Conservation (phyloP, 306 rosid species). For the Prosopis cineraria region DNA sequence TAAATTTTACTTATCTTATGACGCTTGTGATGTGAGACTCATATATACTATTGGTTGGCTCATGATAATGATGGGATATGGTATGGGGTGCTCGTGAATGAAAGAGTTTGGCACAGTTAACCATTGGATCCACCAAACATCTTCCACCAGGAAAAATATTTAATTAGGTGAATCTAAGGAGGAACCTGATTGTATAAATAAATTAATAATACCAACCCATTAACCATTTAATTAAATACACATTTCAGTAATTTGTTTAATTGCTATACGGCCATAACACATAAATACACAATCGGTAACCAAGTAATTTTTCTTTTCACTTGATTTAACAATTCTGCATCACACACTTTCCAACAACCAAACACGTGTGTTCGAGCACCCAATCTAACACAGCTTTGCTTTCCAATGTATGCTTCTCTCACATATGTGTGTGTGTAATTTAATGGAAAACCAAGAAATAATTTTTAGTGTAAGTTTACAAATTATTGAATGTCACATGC, state of each 20-base stretch:
- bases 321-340: not conserved
- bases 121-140: not conserved
- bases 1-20: too few relatives aligned
- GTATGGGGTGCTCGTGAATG: not conserved
- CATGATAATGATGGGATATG: too few relatives aligned
- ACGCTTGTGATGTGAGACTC: too few relatives aligned
- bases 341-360: not conserved
- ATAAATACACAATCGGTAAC: not conserved
- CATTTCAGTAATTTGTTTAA: not conserved
- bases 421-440: too few relatives aligned
- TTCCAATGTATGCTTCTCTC: not conserved
- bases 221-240: not conserved
- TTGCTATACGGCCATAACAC: not conserved
- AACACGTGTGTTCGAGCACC: not conserved
- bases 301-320: not conserved
- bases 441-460: too few relatives aligned
- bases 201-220: not conserved
- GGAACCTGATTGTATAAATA: not conserved
- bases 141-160: not conserved
- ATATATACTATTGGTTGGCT: too few relatives aligned
- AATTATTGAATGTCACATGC: not conserved
- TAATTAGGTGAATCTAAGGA: not conserved
- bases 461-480: not conserved
- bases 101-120: not conserved
- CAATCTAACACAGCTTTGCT: not conserved